Conservation (phyloP, 768 basidiomycete species). For the Trametes sanguinea region DNA sequence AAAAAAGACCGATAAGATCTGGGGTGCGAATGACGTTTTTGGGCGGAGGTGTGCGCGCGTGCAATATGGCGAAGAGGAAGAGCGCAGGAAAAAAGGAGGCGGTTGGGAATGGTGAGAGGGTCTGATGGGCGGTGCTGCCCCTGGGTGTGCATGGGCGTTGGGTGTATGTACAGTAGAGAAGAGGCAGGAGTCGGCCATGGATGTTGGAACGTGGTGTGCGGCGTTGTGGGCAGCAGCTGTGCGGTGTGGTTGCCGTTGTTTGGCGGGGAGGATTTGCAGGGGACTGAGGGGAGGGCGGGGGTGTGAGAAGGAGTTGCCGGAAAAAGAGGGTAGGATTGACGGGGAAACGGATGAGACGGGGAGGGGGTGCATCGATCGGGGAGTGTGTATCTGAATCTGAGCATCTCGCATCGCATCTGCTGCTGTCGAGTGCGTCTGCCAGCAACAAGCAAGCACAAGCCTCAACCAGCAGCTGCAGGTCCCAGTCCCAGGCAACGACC, state of each 20-base stretch:
- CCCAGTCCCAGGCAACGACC: too few relatives aligned
- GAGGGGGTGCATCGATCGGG: background rate
- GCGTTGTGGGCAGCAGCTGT: background rate
- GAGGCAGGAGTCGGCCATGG: background rate
- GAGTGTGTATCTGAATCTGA: too few relatives aligned
- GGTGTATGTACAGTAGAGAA: background rate
- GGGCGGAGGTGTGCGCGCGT: background rate
- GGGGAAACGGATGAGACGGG: background rate
- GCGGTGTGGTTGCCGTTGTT: too few relatives aligned
- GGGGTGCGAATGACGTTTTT: constrained; percentile 19
- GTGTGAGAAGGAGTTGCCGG: constrained; percentile 22
- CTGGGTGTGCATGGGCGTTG: background rate
- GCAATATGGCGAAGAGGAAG: background rate
- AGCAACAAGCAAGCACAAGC: background rate
- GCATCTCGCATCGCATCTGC: too few relatives aligned
- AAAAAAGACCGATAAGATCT: constrained; percentile 8
- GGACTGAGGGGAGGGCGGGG: background rate
- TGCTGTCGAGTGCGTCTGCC: background rate
- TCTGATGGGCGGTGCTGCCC: constrained; percentile 1
- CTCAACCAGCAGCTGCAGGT: constrained; percentile 1
- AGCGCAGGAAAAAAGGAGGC: background rate
- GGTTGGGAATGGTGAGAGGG: constrained; percentile 7
- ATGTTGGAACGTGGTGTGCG: background rate
- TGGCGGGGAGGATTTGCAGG: background rate
- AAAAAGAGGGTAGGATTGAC: background rate